A percentile compares a stretch with the other conserved stretches of the same genome.
Conservation (phyloP, 2,329 filamentous ascomycete species). For the Phaeosphaeria sp. region DNA sequence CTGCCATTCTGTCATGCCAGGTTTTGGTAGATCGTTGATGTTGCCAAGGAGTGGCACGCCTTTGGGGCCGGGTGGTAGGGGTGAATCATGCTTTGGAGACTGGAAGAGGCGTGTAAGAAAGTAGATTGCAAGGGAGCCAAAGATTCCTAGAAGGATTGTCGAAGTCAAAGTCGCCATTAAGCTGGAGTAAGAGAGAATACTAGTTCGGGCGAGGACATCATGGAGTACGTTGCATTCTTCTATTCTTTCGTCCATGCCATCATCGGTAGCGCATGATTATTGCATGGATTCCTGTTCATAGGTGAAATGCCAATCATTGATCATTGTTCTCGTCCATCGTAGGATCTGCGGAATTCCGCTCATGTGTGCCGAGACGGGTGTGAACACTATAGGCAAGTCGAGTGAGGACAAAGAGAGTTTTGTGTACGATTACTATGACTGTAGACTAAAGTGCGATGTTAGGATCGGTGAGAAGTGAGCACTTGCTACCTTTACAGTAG, state of each 20-base stretch:
- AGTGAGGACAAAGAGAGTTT: background rate
- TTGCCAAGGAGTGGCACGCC: slow-evolving; percentile 59
- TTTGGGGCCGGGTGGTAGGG: slow-evolving; percentile 59
- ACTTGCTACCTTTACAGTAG: background rate
- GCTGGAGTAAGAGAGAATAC: background rate
- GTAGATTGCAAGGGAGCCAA: slow-evolving; percentile 4
- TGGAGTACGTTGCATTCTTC: background rate
- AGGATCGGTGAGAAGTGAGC: background rate
- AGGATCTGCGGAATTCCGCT: background rate
- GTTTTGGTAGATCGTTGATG: slow-evolving; percentile 55
- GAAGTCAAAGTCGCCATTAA: background rate
- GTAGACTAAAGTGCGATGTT: background rate
- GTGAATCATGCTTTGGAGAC: slow-evolving; percentile 3
- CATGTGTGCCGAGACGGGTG: background rate
- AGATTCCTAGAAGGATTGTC: background rate
- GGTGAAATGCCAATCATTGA: background rate
- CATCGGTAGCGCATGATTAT: background rate
- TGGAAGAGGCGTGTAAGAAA: slow-evolving; percentile 10
- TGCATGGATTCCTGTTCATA: background rate
- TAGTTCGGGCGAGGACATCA: background rate
- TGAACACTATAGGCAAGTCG: background rate
- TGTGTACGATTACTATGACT: background rate
- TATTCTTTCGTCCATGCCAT: background rate
- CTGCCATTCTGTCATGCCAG: slow-evolving; percentile 46
- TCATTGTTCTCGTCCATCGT: background rate